These are phyloP conservation scores for Suillus clintonianus DNA, from an alignment of 768 basidiomycete species.

Conservation along the genomic window DNA sequence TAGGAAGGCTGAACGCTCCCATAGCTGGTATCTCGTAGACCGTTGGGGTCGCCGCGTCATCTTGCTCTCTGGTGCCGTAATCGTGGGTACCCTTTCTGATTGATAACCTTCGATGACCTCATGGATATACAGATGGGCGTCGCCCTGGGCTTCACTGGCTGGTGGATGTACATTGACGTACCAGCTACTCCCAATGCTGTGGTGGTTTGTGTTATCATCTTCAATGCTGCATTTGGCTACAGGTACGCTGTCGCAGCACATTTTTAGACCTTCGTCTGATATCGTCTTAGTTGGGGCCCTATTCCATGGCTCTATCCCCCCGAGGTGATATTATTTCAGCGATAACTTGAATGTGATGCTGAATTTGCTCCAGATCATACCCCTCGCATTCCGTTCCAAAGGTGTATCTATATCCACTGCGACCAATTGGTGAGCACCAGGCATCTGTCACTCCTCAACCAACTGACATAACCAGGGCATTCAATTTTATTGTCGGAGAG, in stretches of 20 bases:
- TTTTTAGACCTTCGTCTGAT: neutral
- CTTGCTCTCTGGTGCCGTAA: slow-evolving; percentile 80
- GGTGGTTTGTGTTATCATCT: slow-evolving; percentile 85
- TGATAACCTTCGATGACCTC: slow-evolving; percentile 6
- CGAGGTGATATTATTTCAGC: slow-evolving; percentile 49
- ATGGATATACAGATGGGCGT: slow-evolving; percentile 66
- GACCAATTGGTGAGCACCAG: slow-evolving; percentile 57
- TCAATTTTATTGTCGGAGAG: slow-evolving; percentile 90
- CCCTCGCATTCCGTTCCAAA: slow-evolving; percentile 85
- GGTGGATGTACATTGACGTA: slow-evolving; percentile 92
- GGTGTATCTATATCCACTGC: slow-evolving; percentile 95
- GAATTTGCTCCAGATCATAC: slow-evolving; percentile 70
- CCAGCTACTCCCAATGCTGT: slow-evolving; percentile 85
- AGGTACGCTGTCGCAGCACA: slow-evolving; percentile 43
- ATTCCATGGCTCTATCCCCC: slow-evolving; percentile 87
- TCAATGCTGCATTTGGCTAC: slow-evolving; percentile 93
- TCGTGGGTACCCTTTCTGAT: slow-evolving; percentile 48
- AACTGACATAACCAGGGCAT: slow-evolving; percentile 46
- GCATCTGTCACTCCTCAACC: neutral
- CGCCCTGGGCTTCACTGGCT: slow-evolving; percentile 79
- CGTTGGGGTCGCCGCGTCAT: slow-evolving; percentile 88
- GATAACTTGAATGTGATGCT: slow-evolving; percentile 1
- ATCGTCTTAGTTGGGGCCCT: slow-evolving; percentile 69
- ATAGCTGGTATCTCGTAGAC: slow-evolving; percentile 92
- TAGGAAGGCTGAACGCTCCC: slow-evolving; percentile 2